Conservation (phyloP, 305 asterid genomes). For the Stenogyne calaminthoides region DNA sequence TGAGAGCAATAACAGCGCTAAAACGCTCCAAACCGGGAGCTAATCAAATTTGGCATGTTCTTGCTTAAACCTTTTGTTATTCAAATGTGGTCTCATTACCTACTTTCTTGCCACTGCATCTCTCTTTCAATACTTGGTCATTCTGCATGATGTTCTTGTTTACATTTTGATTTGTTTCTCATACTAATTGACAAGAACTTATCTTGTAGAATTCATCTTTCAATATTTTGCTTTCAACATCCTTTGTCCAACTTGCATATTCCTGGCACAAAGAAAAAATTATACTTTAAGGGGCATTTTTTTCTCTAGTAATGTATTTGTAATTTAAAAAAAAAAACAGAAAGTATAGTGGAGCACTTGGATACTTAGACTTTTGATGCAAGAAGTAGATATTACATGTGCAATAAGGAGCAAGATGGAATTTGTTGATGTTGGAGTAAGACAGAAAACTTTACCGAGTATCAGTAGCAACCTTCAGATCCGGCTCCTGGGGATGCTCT, state of each 20-base stretch:
- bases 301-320: not conserved
- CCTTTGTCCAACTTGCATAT: conserved; percentile 9
- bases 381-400: conserved; percentile 15
- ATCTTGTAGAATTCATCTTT: not conserved
- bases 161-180: conserved; percentile 1
- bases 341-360: conserved; percentile 1
- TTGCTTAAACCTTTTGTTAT: conserved; percentile 31
- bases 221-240: not conserved
- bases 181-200: not conserved
- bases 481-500: conserved; percentile 18
- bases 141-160: conserved; percentile 14
- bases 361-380: not conserved
- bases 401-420: conserved; percentile 12
- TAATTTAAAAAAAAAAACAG: not conserved
- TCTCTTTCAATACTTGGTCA: conserved; percentile 12
- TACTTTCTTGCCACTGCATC: conserved; percentile 23
- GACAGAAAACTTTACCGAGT: conserved; percentile 7
- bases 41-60: conserved; percentile 73
- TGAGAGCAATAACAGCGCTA: conserved; percentile 93
- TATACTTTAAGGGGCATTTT: not conserved
- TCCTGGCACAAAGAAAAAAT: conserved; percentile 9
- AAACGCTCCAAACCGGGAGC: conserved; percentile 87
- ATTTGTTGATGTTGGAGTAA: conserved; percentile 26
- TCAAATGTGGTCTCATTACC: conserved; percentile 22
- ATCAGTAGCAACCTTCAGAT: conserved; percentile 4